Evolutionary conservation across 345 rosid species (phyloP).

Genomic region (Murraya paniculata): DNA sequence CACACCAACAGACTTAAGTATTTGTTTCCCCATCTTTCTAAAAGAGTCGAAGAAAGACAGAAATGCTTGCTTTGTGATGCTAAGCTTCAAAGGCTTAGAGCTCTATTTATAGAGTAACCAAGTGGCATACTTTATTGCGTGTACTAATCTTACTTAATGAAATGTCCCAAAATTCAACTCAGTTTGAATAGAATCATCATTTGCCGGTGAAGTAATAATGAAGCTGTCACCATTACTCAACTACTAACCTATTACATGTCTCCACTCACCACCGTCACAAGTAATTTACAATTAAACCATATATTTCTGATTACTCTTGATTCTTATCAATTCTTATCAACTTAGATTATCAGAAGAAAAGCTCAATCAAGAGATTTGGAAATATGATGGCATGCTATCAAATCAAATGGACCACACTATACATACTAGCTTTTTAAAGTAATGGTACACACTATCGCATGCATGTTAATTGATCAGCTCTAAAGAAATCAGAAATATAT

Average conservation of each 20-base stretch:
- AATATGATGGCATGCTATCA: background rate
- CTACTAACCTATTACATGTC: constrained; percentile 10
- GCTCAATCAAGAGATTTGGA: background rate
- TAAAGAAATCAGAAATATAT: background rate
- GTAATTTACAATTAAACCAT: too few relatives aligned
- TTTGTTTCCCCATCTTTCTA: constrained; percentile 27
- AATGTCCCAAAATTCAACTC: constrained; percentile 24
- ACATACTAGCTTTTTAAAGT: background rate
- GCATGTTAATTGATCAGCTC: background rate
- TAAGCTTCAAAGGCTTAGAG: background rate
- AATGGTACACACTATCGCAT: background rate
- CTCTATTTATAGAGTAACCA: constrained; percentile 12
- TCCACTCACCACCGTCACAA: constrained; percentile 9
- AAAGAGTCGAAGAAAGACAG: background rate
- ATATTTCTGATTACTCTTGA: too few relatives aligned
- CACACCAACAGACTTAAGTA: constrained; percentile 13
- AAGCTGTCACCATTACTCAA: constrained; percentile 17
- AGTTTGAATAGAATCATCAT: background rate
- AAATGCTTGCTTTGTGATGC: background rate
- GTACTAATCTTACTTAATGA: background rate
- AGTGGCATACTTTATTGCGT: background rate
- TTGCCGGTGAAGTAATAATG: constrained; percentile 16
- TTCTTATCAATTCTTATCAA: too few relatives aligned
- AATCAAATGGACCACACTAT: background rate
- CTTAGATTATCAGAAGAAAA: too few relatives aligned